Evolutionary conservation across 441 rosid genomes (phyloP).

Genomic region (Cnidoscolus chayamansa): DNA sequence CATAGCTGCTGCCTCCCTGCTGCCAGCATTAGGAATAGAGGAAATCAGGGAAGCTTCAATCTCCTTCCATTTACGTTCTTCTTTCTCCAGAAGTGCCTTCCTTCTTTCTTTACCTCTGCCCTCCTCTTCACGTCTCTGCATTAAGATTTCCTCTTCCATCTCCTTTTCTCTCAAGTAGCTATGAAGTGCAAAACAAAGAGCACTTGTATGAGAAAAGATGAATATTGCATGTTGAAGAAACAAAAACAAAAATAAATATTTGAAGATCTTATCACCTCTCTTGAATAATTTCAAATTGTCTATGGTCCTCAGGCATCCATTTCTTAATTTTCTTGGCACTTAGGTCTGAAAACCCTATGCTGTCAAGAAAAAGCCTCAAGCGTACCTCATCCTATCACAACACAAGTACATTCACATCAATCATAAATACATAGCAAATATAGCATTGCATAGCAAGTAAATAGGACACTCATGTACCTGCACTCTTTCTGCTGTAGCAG

Average conservation of each 20-base stretch:
- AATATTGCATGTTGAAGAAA: constrained; percentile 17
- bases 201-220: constrained; percentile 11
- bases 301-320: constrained; percentile 99
- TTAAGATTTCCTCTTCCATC: constrained; percentile 98
- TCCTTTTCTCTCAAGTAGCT: constrained; percentile 99
- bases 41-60: constrained; percentile 99
- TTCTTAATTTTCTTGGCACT: constrained; percentile 99
- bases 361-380: constrained; percentile 95
- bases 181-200: constrained; percentile 16
- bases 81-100: constrained; percentile 97
- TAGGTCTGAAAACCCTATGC: constrained; percentile 97
- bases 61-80: constrained; percentile 99
- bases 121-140: constrained; percentile 99
- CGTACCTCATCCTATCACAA: constrained; percentile 92
- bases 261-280: constrained; percentile 63
- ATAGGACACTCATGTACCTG: constrained; percentile 56
- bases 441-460: constrained; percentile 19
- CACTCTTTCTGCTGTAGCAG: constrained; percentile 96
- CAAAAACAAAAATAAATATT: constrained; percentile 15
- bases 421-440: constrained; percentile 19
- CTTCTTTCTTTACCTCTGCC: constrained; percentile 99
- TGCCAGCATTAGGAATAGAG: constrained; percentile 98
- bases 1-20: constrained; percentile 99
- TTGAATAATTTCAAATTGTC: constrained; percentile 97
- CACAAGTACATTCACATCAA: constrained; percentile 15